These are phyloP conservation scores for Zangia roseola DNA, from an alignment of 768 basidiomycete species.

Conservation along the genomic window DNA sequence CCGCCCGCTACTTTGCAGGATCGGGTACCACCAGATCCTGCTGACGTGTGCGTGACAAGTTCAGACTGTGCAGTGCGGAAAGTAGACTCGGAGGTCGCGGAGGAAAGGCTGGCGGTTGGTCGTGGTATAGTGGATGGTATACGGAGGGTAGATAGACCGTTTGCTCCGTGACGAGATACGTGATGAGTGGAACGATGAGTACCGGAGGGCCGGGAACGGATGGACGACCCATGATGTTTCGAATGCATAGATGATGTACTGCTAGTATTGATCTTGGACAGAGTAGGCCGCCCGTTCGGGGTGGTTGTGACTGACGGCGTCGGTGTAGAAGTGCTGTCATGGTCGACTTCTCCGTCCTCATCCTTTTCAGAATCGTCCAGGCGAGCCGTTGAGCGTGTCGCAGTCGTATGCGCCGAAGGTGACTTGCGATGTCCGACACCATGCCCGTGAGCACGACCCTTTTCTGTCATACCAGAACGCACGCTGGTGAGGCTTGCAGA, in stretches of 20 bases:
- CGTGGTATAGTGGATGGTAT: constrained; percentile 29
- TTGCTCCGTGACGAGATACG: constrained; percentile 14
- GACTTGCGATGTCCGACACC: constrained; percentile 19
- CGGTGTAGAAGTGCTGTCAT: constrained; percentile 16
- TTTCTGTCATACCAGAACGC: constrained; percentile 26
- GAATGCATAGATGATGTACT: constrained; percentile 26
- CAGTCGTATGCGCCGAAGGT: constrained; percentile 17
- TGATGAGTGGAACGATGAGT: constrained; percentile 26
- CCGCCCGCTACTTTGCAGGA: no score
- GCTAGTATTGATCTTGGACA: constrained; percentile 28
- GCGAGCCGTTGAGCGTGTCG: neutral
- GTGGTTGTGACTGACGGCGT: constrained; percentile 6
- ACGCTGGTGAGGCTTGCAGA: constrained; percentile 26
- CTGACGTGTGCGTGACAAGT: constrained; percentile 28
- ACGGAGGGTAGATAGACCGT: constrained; percentile 29
- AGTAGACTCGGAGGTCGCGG: constrained; percentile 30
- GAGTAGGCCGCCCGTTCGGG: constrained; percentile 24
- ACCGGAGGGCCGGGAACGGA: constrained; percentile 21
- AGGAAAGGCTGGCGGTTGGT: constrained; percentile 29
- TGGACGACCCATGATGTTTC: constrained; percentile 16
- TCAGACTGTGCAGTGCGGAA: constrained; percentile 33
- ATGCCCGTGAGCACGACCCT: constrained; percentile 17
- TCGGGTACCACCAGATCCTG: no score
- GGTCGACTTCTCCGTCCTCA: constrained; percentile 8
- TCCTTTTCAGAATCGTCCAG: constrained; percentile 4